Conservation (phyloP, 148 eudicot species). For the Rhododendron henanense region DNA sequence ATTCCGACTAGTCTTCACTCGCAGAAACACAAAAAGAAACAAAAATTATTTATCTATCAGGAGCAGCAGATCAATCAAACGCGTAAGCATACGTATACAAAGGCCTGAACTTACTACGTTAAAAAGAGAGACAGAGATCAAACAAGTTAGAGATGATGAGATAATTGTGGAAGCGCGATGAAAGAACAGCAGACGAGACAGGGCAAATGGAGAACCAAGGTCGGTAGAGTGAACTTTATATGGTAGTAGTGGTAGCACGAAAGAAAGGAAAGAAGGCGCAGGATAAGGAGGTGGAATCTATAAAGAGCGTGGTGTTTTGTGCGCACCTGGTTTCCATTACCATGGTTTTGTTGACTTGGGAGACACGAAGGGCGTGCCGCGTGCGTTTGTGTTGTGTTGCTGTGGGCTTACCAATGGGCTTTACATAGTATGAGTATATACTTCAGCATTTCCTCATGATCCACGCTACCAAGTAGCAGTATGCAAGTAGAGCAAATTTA, state of each 20-base stretch:
- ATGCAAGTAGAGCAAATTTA: too few species aligned
- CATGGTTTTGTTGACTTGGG: too few species aligned
- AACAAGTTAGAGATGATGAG: background rate
- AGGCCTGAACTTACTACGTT: background rate
- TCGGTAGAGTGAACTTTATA: background rate
- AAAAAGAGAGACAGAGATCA: background rate
- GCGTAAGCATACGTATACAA: background rate
- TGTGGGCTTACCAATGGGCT: too few species aligned
- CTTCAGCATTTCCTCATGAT: too few species aligned
- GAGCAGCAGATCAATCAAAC: background rate
- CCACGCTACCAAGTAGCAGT: too few species aligned
- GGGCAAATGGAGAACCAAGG: background rate
- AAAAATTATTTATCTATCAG: background rate
- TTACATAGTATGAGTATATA: too few species aligned
- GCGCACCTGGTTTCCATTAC: too few species aligned
- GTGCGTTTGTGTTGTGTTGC: too few species aligned
- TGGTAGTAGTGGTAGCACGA: too few species aligned
- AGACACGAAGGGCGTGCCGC: too few species aligned
- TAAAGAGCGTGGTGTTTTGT: too few species aligned
- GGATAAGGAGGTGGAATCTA: background rate
- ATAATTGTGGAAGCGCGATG: background rate
- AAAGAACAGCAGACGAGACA: background rate
- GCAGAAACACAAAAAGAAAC: background rate
- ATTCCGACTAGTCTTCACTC: slow-evolving; percentile 18
- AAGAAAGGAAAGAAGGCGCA: background rate